These are phyloP conservation scores for Aspergillus sergii DNA, from an alignment of 2,329 filamentous ascomycete species.

Conservation along the genomic window DNA sequence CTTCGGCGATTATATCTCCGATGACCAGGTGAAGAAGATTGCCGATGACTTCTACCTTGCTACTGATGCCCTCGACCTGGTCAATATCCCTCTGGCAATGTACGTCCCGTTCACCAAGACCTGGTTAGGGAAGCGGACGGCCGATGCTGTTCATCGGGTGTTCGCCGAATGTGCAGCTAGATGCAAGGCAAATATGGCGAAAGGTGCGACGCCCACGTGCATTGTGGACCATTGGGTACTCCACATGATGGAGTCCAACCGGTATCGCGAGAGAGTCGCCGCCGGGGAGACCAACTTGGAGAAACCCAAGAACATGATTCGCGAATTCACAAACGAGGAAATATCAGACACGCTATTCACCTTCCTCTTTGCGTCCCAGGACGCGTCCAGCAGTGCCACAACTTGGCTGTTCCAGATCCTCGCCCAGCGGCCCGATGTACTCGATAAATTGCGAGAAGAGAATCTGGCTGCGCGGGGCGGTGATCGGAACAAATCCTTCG, in stretches of 20 bases:
- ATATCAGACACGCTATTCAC: conserved; percentile 56
- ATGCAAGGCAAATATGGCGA: conserved; percentile 79
- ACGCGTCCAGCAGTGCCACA: conserved; percentile 57
- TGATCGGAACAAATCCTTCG: conserved; percentile 44
- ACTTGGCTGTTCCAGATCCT: conserved; percentile 58
- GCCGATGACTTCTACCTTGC: conserved; percentile 91
- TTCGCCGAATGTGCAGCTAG: conserved; percentile 85
- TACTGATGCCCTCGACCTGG: conserved; percentile 84
- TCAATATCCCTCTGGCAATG: conserved; percentile 78
- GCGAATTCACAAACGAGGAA: conserved; percentile 54
- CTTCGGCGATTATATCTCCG: conserved; percentile 84
- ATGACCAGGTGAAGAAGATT: conserved; percentile 83
- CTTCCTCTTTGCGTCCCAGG: conserved; percentile 58
- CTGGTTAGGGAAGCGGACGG: conserved; percentile 86
- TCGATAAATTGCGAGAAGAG: conserved; percentile 50
- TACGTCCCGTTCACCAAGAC: conserved; percentile 87
- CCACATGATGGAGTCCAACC: conserved; percentile 77
- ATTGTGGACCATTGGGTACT: conserved; percentile 89
- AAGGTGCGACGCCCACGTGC: conserved; percentile 75
- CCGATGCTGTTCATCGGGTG: conserved; percentile 79
- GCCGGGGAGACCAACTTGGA: conserved; percentile 61
- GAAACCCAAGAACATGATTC: conserved; percentile 53
- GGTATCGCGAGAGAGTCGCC: conserved; percentile 71
- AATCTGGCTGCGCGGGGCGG: conserved; percentile 50
- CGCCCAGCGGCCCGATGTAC: conserved; percentile 54